phyloP scores from a whole-genome alignment of 306 rosid species.

The Cyclanthera cordifolia region DNA sequence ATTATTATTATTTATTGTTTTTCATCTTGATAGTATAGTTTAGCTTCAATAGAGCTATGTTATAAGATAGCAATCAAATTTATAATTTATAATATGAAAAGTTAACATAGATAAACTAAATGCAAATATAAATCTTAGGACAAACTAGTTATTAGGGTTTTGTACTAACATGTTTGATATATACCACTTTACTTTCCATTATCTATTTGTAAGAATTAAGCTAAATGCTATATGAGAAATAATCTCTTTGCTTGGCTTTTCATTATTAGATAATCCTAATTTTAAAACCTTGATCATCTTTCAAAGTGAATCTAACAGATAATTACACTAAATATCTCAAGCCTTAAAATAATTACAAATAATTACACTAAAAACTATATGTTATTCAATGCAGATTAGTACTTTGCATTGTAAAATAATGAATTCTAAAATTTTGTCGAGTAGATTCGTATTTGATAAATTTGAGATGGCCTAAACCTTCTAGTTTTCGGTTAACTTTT shows the following conservation, averaged over 20 bases:
- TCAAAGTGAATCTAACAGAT: neutral
- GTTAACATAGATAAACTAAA: neutral
- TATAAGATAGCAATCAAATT: neutral
- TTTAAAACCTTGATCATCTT: neutral
- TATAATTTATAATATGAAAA: neutral
- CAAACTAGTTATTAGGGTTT: neutral
- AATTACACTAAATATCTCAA: neutral
- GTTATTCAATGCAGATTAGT: neutral
- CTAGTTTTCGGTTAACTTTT: no score
- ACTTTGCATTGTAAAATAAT: neutral
- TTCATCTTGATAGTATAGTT: neutral
- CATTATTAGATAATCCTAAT: neutral
- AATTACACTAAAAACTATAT: neutral
- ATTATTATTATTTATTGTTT: no score
- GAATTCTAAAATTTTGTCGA: neutral
- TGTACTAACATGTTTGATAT: no score
- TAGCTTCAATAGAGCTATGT: neutral
- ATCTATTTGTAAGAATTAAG: neutral
- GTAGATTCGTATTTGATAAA: neutral
- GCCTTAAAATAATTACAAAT: neutral
- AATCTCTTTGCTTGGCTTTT: neutral
- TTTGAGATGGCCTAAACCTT: no score
- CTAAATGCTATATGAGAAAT: neutral
- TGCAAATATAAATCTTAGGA: neutral
- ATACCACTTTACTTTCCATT: neutral